Conservation (phyloP, 805 yeast species). For the Barnettozyma botsteinii region DNA sequence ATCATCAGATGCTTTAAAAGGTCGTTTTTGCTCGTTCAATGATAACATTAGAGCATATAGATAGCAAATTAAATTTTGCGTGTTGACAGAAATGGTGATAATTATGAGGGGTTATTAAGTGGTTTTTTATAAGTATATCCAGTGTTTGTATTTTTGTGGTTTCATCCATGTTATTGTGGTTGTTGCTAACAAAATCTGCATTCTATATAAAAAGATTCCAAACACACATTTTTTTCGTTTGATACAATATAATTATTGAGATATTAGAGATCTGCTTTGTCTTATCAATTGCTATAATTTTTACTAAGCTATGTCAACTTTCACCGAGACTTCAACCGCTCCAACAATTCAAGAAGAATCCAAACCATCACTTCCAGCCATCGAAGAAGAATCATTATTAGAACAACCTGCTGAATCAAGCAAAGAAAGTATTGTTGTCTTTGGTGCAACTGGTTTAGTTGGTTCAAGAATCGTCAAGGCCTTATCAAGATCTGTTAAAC, state of each 20-base stretch:
- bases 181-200: no score
- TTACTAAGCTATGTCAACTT: background rate
- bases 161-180: no score
- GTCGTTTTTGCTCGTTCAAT: slow-evolving; percentile 2
- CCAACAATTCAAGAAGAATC: background rate
- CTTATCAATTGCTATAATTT: background rate
- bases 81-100: no score
- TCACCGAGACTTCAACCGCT: background rate
- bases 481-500: slow-evolving; percentile 5
- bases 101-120: no score
- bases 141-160: no score
- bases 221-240: no score
- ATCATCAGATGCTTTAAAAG: background rate
- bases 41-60: slow-evolving; percentile 3
- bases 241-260: no score
- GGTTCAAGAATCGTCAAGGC: slow-evolving; percentile 14
- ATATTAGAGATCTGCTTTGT: no score
- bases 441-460: slow-evolving; percentile 16
- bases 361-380: background rate
- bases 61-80: no score
- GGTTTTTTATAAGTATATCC: no score
- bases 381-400: background rate
- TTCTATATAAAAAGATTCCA: no score
- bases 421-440: slow-evolving; percentile 10
- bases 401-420: background rate